Conservation (phyloP, 208 protist genomes). For the Acanthamoeba castellanii region DNA sequence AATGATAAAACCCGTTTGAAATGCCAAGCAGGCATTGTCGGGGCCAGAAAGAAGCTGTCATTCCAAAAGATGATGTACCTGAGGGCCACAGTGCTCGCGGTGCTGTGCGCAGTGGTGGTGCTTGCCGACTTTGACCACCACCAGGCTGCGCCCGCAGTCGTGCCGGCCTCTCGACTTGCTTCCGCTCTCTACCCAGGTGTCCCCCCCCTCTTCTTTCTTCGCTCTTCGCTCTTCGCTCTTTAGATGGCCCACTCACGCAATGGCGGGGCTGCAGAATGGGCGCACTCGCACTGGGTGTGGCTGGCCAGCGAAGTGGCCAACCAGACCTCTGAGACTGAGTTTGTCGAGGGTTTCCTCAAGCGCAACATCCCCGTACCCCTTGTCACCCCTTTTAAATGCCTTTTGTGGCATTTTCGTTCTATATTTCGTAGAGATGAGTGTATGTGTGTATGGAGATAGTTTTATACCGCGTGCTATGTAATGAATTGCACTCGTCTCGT, state of each 20-base stretch:
- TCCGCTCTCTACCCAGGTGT: conserved; percentile 3
- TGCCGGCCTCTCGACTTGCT: neutral
- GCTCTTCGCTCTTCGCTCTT: neutral
- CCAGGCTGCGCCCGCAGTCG: neutral
- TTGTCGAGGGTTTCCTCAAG: conserved; percentile 53
- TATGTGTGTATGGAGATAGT: no score
- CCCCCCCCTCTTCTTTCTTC: neutral
- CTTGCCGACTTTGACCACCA: neutral
- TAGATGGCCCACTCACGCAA: neutral
- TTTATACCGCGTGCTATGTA: no score
- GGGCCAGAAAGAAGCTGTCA: no score
- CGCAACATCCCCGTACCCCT: conserved; percentile 28
- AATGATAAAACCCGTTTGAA: no score
- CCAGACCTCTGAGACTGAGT: conserved; percentile 2
- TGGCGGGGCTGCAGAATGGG: conserved; percentile 40
- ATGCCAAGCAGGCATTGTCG: no score
- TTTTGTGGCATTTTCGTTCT: no score
- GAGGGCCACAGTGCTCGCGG: neutral
- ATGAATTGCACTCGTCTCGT: neutral
- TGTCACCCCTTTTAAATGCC: neutral
- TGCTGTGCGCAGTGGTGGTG: neutral
- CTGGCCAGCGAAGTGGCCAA: conserved; percentile 39
- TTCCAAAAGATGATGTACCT: no score
- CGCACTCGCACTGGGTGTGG: conserved; percentile 79
- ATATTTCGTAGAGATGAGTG: no score